Conservation (phyloP, 306 rosid species). For the Dicorynia guianensis region DNA sequence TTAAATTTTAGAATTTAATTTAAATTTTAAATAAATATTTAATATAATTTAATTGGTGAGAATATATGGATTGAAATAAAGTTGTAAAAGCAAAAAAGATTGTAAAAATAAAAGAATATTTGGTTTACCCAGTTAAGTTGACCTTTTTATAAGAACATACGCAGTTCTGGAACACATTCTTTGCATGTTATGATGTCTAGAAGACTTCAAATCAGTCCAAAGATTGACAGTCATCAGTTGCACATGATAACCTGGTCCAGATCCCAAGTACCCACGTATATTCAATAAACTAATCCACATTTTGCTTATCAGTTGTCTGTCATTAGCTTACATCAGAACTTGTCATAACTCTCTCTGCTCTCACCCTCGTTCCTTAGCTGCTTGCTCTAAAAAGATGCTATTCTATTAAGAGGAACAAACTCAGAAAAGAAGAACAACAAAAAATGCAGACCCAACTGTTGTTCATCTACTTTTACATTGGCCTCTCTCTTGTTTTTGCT, state of each 20-base stretch:
- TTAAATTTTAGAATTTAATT: too few relatives aligned
- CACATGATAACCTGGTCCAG: slow-evolving; percentile 71
- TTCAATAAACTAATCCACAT: slow-evolving; percentile 47
- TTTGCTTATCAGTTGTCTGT: slow-evolving; percentile 27
- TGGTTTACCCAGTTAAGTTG: slow-evolving; percentile 56
- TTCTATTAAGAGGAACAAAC: slow-evolving; percentile 27
- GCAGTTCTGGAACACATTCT: slow-evolving; percentile 69
- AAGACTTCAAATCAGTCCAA: slow-evolving; percentile 68
- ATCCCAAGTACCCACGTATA: slow-evolving; percentile 80
- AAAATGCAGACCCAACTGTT: slow-evolving; percentile 44
- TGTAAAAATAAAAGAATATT: too few relatives aligned
- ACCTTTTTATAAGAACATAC: slow-evolving; percentile 53
- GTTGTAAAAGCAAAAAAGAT: too few relatives aligned
- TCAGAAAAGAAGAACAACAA: slow-evolving; percentile 12
- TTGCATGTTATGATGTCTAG: slow-evolving; percentile 81
- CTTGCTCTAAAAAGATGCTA: slow-evolving; percentile 46
- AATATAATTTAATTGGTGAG: too few relatives aligned
- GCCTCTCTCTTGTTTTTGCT: slow-evolving; percentile 46
- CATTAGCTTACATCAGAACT: slow-evolving; percentile 32
- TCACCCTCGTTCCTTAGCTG: slow-evolving; percentile 42
- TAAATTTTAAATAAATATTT: too few relatives aligned
- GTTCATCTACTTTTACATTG: slow-evolving; percentile 50
- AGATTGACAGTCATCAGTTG: slow-evolving; percentile 62
- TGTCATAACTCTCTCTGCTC: slow-evolving; percentile 38
- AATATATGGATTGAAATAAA: too few relatives aligned